Conservation (phyloP, 2,329 filamentous ascomycete genomes). For the Colletotrichum lupini region DNA sequence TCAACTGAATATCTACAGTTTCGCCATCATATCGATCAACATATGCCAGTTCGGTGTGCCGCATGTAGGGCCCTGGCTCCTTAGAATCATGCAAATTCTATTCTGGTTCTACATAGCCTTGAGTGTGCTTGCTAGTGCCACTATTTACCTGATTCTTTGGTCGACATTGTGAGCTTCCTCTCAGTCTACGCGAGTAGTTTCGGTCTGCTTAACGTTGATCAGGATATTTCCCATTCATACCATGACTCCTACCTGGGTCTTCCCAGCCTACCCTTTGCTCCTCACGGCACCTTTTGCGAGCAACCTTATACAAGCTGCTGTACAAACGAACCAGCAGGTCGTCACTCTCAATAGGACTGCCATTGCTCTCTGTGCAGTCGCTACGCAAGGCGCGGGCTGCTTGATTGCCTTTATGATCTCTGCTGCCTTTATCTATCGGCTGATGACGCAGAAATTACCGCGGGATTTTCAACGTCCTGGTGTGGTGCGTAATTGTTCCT, state of each 20-base stretch:
- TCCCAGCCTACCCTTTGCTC: conserved; percentile 84
- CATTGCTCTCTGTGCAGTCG: conserved; percentile 60
- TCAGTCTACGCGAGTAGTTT: neutral
- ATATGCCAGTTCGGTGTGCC: conserved; percentile 79
- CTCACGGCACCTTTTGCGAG: conserved; percentile 80
- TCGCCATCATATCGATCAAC: conserved; percentile 82
- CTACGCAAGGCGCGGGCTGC: conserved; percentile 66
- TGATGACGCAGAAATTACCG: conserved; percentile 90
- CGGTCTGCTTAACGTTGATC: neutral
- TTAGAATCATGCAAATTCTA: conserved; percentile 68
- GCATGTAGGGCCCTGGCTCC: conserved; percentile 71
- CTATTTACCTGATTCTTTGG: conserved; percentile 81
- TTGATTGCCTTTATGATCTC: conserved; percentile 81
- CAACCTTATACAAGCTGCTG: conserved; percentile 59
- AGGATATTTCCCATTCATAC: conserved; percentile 75
- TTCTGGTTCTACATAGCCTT: conserved; percentile 81
- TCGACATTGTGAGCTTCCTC: conserved; percentile 61
- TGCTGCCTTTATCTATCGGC: conserved; percentile 83
- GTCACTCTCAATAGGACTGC: conserved; percentile 53
- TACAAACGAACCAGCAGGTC: conserved; percentile 38
- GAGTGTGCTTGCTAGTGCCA: conserved; percentile 74
- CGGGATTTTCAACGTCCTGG: conserved; percentile 80
- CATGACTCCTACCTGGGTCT: conserved; percentile 92
- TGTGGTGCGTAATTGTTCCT: conserved; percentile 60
- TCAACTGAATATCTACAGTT: conserved; percentile 56